Evolutionary conservation across 1,284 basidiomycete species (phyloP), one percentile per base, ranked within the genome.

Genomic region (Trichosporon faecale): DNA sequence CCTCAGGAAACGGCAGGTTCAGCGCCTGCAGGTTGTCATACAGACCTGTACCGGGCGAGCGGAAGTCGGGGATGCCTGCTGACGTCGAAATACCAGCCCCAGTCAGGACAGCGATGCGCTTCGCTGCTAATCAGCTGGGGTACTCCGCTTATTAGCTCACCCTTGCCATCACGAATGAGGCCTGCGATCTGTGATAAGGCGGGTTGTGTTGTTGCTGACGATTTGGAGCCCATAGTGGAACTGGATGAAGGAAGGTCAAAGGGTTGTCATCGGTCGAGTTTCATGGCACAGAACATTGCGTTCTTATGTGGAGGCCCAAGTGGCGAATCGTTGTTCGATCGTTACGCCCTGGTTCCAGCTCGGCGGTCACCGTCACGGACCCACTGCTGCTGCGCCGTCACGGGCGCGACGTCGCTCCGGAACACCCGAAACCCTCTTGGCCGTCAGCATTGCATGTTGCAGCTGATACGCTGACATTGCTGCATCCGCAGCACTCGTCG

Each of bases 1-100:
- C 87, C 77, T 88, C 86, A 0, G 86, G 86, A 66, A 86, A 85
- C 0, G 87, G 86, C 18, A 88, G 79, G 37, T 87, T 81, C 73
- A 87, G 85, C 31, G 83, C 80, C 49, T 84, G 80, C 3, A 88
- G 80, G 68, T 87, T 87, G 64, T 83, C 83, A 75, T 88, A 88
- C 18, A 88, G 78, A 0, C 87, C 87, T 0, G 86, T 87, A 0
- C 82, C 83, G 1, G 86, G 86, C 0, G 84, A 84, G 65, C 83
- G 69, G 70, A 84, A 84, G 71, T 84, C 84, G 40, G 83, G 81
- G 40, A 85, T 85, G 14, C 85, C 86, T 0, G 86, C 86, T 0
- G 84, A 84, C 0, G 86, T 87, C 6, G 84, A 85, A 68, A 86
- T 85, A 4, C 86, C 86, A 0, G 86, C 86, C 11, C 86, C 85